phyloP scores from a whole-genome alignment of 2,329 filamentous ascomycete species.

The Knufia petricola region DNA sequence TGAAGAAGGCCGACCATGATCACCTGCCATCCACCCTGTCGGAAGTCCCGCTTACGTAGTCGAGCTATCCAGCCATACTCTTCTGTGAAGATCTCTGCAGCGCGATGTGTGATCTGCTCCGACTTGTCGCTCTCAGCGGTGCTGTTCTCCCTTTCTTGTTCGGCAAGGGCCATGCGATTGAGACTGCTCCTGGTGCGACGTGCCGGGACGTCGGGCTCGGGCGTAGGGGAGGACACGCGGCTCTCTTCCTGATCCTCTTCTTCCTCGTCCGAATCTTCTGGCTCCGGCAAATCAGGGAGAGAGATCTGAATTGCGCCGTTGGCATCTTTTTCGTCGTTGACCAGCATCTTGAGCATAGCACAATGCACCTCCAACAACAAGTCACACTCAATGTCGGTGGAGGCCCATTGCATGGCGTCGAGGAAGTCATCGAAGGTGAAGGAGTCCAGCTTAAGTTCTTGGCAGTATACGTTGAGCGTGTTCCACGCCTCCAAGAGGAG shows the following conservation, averaged over 20 bases:
- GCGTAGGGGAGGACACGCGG: constrained; percentile 47
- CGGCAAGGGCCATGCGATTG: constrained; percentile 63
- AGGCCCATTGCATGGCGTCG: constrained; percentile 72
- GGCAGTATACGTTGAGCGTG: constrained; percentile 94
- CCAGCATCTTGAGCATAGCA: constrained; percentile 75
- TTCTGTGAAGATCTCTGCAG: constrained; percentile 61
- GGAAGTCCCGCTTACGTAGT: constrained; percentile 72
- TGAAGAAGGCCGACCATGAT: constrained; percentile 80
- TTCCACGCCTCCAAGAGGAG: constrained; percentile 87
- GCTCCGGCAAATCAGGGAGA: constrained; percentile 63
- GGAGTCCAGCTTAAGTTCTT: constrained; percentile 86
- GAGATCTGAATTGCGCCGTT: constrained; percentile 71
- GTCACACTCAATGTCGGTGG: constrained; percentile 65
- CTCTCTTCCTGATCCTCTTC: constrained; percentile 51
- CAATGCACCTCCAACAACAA: constrained; percentile 87
- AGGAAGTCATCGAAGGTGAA: constrained; percentile 97
- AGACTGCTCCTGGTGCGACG: constrained; percentile 75
- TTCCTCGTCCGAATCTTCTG: constrained; percentile 57
- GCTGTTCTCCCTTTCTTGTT: constrained; percentile 47
- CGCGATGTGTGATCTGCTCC: constrained; percentile 38
- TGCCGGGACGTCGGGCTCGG: constrained; percentile 62
- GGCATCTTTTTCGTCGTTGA: constrained; percentile 59
- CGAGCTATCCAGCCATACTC: constrained; percentile 77
- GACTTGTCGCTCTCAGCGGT: constrained; percentile 43
- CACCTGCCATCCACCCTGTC: constrained; percentile 78